Evolutionary conservation across 164 flowering plant species (phyloP).

Genomic region (Houttuynia cordata): DNA sequence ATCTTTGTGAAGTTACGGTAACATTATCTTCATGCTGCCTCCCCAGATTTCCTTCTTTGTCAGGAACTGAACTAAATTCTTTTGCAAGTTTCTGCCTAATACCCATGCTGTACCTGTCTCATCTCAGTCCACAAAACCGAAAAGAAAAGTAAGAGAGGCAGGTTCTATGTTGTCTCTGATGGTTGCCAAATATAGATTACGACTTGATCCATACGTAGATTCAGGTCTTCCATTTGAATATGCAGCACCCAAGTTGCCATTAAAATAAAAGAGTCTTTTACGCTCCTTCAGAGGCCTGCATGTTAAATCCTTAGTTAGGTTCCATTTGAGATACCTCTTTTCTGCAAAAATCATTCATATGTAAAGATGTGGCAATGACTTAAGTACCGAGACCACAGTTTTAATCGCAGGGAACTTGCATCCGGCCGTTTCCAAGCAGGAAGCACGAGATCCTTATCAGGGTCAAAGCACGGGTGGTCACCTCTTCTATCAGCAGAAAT

Average conservation of each 20-base stretch:
- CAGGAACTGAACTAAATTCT: slow-evolving; percentile 82
- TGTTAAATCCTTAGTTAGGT: not conserved
- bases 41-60: slow-evolving; percentile 86
- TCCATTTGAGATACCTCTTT: not conserved
- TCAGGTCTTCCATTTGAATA: slow-evolving; percentile 80
- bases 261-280: slow-evolving; percentile 74
- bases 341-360: not conserved
- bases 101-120: slow-evolving; percentile 93
- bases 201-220: slow-evolving; percentile 48
- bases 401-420: slow-evolving; percentile 29
- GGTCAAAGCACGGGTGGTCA: slow-evolving; percentile 87
- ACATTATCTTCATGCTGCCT: slow-evolving; percentile 75
- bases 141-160: not conserved
- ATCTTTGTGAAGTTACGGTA: slow-evolving; percentile 61
- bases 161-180: not conserved
- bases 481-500: slow-evolving; percentile 71
- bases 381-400: slow-evolving; percentile 65
- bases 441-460: slow-evolving; percentile 86
- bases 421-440: slow-evolving; percentile 96
- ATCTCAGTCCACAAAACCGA: not conserved
- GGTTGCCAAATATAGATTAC: not conserved
- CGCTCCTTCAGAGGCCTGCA: slow-evolving; percentile 65
- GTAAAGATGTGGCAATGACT: not conserved
- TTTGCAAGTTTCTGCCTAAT: slow-evolving; percentile 85
- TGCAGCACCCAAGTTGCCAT: slow-evolving; percentile 90